Percentiles rank a stretch among this genome's conserved stretches.
These are phyloP conservation scores for Backusella tuberculispora DNA, from an alignment of 192 early-diverging fungal species.

Conservation along the genomic window DNA sequence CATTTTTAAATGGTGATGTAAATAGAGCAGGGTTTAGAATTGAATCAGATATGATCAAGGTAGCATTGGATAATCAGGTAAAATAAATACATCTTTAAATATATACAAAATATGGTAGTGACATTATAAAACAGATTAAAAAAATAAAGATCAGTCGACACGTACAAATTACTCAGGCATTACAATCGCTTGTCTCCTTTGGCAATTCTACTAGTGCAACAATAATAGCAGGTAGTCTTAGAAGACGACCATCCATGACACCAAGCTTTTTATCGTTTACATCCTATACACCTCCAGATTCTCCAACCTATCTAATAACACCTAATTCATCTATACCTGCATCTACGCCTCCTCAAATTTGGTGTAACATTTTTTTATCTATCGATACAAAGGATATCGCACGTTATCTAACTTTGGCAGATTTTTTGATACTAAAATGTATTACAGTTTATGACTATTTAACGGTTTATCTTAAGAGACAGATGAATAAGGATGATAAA, in stretches of 20 bases:
- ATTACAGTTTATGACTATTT: constrained; percentile 37
- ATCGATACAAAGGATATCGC: constrained; percentile 32
- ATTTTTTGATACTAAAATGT: constrained; percentile 41
- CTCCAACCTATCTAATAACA: not conserved
- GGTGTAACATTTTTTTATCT: not conserved
- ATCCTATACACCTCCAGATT: constrained; percentile 23
- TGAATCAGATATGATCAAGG: constrained; percentile 49
- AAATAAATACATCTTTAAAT: not conserved
- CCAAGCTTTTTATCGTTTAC: constrained; percentile 34
- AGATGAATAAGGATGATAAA: not conserved
- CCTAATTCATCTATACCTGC: not conserved
- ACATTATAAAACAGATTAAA: not conserved
- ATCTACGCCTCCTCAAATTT: not conserved
- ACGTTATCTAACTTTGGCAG: constrained; percentile 46
- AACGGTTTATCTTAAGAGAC: not conserved
- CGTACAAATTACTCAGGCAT: constrained; percentile 3
- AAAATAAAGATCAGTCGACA: constrained; percentile 1
- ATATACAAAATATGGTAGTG: not conserved
- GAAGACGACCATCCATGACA: constrained; percentile 19
- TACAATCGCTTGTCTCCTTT: constrained; percentile 8
- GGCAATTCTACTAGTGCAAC: not conserved
- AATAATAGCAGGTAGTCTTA: not conserved
- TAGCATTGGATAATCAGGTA: constrained; percentile 34
- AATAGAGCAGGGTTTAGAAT: constrained; percentile 46
- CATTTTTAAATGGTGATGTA: constrained; percentile 55